Evolutionary conservation across 176 grass and related monocot species (phyloP).

Genomic region (Zoysia pacifica): DNA sequence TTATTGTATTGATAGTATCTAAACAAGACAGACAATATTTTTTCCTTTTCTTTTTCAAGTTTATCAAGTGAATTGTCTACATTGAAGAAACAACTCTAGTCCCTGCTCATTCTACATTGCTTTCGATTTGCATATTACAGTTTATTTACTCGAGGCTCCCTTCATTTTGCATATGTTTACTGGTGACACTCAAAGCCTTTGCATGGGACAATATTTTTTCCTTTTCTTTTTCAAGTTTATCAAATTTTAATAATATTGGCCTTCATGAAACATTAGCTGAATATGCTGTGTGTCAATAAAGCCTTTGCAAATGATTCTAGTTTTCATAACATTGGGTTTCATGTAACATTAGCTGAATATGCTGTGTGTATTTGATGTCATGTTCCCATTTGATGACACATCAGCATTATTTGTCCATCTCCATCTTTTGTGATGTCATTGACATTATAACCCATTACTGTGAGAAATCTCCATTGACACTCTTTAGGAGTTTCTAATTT

Average conservation of each 20-base stretch:
- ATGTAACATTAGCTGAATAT: neutral
- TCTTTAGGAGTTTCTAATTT: slow-evolving; percentile 13
- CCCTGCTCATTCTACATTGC: neutral
- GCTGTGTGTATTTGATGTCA: neutral
- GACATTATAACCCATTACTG: neutral
- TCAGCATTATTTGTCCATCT: neutral
- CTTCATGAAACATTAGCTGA: too few species aligned
- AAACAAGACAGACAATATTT: neutral
- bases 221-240: neutral
- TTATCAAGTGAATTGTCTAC: neutral
- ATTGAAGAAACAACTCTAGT: neutral
- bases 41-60: neutral
- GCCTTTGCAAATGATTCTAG: neutral
- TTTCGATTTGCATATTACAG: neutral
- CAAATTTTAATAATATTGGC: too few species aligned
- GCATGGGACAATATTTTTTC: too few species aligned
- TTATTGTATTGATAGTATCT: neutral
- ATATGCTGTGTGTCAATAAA: too few species aligned
- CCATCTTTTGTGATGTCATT: neutral
- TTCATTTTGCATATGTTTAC: neutral
- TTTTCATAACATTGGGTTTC: neutral
- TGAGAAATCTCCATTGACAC: neutral
- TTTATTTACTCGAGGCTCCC: neutral
- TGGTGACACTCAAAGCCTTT: neutral
- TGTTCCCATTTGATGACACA: neutral